These are phyloP conservation scores for Metschnikowia picachoensis DNA, from an alignment of 805 yeast species.

Conservation along the genomic window DNA sequence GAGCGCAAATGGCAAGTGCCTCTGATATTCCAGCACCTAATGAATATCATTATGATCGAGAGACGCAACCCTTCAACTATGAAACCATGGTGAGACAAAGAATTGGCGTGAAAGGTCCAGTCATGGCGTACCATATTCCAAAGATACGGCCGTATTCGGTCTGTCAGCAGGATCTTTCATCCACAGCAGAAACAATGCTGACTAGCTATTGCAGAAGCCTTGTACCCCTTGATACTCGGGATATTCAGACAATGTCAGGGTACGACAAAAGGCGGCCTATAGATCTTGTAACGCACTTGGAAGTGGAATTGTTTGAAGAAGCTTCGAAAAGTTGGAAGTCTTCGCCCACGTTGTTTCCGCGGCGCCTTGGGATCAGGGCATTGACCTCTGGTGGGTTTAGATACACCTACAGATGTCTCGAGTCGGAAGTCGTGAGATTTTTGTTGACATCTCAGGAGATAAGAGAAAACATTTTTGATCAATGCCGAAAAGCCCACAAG, in stretches of 20 bases:
- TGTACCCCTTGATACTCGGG: background rate
- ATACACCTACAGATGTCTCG: background rate
- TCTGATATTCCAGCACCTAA: background rate
- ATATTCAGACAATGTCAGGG: background rate
- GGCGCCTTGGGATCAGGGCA: constrained; percentile 3
- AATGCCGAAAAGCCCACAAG: constrained; percentile 1
- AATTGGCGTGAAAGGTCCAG: constrained; percentile 2
- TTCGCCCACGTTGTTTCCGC: background rate
- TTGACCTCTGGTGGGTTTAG: constrained; percentile 1
- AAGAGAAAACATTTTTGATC: background rate
- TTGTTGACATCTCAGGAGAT: constrained; percentile 3
- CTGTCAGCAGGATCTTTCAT: background rate
- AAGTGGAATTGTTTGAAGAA: background rate
- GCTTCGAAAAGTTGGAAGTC: background rate
- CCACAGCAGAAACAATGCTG: background rate
- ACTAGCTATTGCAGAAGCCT: background rate
- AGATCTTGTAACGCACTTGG: background rate
- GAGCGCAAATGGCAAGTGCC: background rate
- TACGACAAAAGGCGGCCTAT: background rate
- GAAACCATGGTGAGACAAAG: constrained; percentile 4
- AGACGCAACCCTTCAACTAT: background rate
- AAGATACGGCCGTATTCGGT: background rate
- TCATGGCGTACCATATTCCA: constrained; percentile 2
- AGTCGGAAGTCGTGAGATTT: constrained; percentile 3
- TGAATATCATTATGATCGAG: too few relatives aligned